These are phyloP conservation scores for Gonapodya prolifera DNA, from an alignment of 192 early-diverging fungal species.

Conservation along the genomic window DNA sequence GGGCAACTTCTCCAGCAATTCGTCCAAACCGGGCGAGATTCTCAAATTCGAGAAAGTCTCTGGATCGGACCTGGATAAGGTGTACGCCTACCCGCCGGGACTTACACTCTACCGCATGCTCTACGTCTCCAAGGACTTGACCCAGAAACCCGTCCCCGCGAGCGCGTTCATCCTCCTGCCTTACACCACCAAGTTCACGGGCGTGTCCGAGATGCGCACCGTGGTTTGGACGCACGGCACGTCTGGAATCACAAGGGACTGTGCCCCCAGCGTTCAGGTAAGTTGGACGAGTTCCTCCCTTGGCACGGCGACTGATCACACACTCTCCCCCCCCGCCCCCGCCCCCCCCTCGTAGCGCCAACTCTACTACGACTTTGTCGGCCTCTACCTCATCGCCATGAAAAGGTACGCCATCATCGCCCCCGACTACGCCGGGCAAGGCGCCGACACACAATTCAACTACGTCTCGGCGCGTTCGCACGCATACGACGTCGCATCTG, in stretches of 20 bases:
- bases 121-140: not conserved
- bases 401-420: not conserved
- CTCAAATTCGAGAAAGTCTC: not conserved
- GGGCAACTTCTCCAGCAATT: not conserved
- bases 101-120: not conserved
- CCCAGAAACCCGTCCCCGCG: not conserved
- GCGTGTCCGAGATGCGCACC: not conserved
- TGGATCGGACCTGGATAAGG: not conserved
- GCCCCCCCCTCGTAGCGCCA: not conserved
- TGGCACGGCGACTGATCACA: not conserved
- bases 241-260: not conserved
- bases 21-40: not conserved
- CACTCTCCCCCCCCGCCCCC: not conserved
- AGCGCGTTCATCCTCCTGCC: not conserved
- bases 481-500: not conserved
- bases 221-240: not conserved
- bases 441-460: not conserved
- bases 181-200: not conserved
- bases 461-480: not conserved
- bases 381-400: not conserved
- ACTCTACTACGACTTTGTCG: not conserved
- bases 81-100: not conserved
- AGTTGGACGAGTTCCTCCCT: not conserved
- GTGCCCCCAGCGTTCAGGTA: not conserved
- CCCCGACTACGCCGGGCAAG: not conserved